Conservation (phyloP, 495 filamentous ascomycete genomes). For the Margaritispora aquatica region DNA sequence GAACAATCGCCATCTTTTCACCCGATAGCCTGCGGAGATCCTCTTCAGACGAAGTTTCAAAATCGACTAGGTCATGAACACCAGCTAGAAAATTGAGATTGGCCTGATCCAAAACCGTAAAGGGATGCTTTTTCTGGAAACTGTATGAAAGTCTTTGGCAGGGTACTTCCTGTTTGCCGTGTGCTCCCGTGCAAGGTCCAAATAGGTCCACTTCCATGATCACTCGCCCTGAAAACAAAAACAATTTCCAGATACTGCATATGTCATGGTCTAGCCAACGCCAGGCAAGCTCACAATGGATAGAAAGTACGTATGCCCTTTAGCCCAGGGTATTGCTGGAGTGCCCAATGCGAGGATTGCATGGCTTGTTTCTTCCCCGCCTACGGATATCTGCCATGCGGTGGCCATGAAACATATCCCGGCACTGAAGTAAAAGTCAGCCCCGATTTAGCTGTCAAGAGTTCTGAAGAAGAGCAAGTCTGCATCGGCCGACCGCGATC, state of each 20-base stretch:
- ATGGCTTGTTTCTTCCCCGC: neutral
- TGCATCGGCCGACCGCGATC: too few relatives aligned
- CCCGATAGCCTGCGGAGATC: neutral
- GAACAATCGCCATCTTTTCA: neutral
- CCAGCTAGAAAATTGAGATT: neutral
- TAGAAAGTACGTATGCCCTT: neutral
- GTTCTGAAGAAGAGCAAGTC: too few relatives aligned
- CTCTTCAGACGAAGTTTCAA: neutral
- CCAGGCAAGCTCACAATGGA: too few relatives aligned
- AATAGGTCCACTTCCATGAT: neutral
- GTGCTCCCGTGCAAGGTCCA: too few relatives aligned
- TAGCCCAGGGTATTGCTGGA: neutral
- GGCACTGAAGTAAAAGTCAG: neutral
- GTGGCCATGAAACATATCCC: neutral
- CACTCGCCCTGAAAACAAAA: neutral
- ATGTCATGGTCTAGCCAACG: neutral
- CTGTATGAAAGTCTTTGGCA: too few relatives aligned
- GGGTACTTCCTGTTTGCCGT: too few relatives aligned
- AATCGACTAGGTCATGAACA: neutral
- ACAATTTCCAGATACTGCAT: neutral
- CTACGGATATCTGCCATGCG: neutral
- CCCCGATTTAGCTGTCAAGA: neutral
- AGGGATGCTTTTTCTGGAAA: too few relatives aligned
- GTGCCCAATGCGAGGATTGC: neutral
- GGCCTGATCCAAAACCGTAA: neutral